Base-by-base conservation (phyloP, 2,329 filamentous ascomycete species). In the Penicillium sp. region DNA sequence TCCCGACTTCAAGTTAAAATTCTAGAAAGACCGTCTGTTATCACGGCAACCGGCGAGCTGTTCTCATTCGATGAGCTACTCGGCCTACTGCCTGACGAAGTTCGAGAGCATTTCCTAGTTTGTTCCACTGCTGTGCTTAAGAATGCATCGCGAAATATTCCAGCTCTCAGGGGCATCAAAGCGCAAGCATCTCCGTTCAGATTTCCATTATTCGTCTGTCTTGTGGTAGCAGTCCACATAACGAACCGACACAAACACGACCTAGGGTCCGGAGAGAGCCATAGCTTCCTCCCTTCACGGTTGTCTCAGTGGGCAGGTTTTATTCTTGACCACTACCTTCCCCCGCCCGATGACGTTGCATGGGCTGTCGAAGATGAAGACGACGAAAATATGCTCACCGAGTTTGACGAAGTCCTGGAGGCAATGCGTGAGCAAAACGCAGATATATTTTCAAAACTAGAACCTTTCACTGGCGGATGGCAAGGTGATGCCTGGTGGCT, bases 281-380 rank as follows among this genome's bases (percentile, higher is more conserved):
- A 63, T 64, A 45, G 38, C 60, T 17, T 61, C 59, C 67, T 81
- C 7, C 64, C 76, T 1, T 59, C 73, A 9, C 74, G 79, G 26
- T 62, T 81, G 6, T 69, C 61, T 26, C 67, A 64, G 56, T 81
- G 79, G 79, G 65, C 75, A 19, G 58, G 62, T 11, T 77, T 78
- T 60, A 60, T 79, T 9, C 66, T 78, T 7, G 69, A 72, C 38
- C 70, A 75, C 45, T 78, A 78, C 45, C 64, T 67, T 11, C 66
- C 73, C 15, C 73, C 73, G 8, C 70, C 73, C 6, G 67, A 67
- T 54, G 69, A 72, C 58, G 70, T 73, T n/a, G 66, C 69, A 17
- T 77, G 72, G 73, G 64, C 68, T 9, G 60, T 71, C 17, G 69
- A 73, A 30, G 71, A 73, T 19, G 69, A 74, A 30, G 70, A 71